These are phyloP conservation scores for Cornus controversa DNA, from an alignment of 148 eudicot genomes.

Conservation along the genomic window DNA sequence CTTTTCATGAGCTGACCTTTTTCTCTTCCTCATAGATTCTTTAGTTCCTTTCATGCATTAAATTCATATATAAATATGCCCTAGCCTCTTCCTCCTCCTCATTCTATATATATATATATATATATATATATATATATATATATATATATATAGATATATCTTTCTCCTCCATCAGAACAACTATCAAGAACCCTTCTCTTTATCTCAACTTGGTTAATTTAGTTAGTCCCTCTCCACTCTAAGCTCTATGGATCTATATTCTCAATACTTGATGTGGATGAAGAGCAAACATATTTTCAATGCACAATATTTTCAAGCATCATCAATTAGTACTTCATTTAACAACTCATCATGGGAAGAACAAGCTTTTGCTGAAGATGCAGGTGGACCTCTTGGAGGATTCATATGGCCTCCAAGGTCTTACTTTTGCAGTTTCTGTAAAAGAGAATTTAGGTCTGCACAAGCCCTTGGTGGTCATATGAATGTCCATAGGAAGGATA, in stretches of 20 bases:
- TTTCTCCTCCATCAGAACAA: neutral
- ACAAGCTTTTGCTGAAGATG: too few species aligned
- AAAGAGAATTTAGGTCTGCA: too few species aligned
- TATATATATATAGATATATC: too few species aligned
- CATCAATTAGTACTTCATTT: neutral
- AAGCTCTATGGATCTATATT: slow-evolving; percentile 17
- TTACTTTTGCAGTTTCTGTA: too few species aligned
- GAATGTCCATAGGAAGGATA: slow-evolving; percentile 29
- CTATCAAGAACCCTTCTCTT: neutral
- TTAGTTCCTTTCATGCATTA: slow-evolving; percentile 20
- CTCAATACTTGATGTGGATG: slow-evolving; percentile 25
- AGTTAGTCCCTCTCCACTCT: neutral
- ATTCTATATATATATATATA: too few species aligned
- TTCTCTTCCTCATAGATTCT: slow-evolving; percentile 12
- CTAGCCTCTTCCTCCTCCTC: neutral
- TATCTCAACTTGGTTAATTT: neutral
- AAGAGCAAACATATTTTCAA: slow-evolving; percentile 9
- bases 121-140: too few species aligned
- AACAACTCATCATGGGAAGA: slow-evolving; percentile 27
- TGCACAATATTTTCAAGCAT: neutral
- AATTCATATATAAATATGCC: neutral
- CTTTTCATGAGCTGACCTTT: slow-evolving; percentile 3
- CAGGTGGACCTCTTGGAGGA: too few species aligned
- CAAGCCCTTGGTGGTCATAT: too few species aligned
- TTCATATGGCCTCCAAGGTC: too few species aligned